Base-by-base conservation (phyloP, 371 early-diverging fungal genomes). In the Mucor irregularis region DNA sequence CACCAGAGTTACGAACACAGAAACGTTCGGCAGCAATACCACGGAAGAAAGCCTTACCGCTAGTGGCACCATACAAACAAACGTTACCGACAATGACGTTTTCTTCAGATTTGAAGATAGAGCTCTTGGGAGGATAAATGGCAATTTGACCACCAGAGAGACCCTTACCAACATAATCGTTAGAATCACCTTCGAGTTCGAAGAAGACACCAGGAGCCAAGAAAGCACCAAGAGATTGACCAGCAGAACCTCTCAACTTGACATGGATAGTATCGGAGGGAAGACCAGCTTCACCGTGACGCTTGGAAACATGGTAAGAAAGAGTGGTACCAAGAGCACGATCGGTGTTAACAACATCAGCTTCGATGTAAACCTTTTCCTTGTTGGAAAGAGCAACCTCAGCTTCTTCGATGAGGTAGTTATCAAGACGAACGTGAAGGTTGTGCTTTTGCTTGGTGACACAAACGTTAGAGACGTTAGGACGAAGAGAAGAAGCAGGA, bases 81-180 rank as follows among this genome's bases (percentile, higher is more conserved):
- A 95, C 96, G 68, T 98, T 98, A 55, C 98, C 98, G 26, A 94
- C 89, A 65, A 97, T 91, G 40, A 96, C 81, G 76, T 96, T 98
- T 25, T 91, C 78, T 64, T 89, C 88, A 14, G 93, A 79, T 61
- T 84, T 85, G 81, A 94, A 96, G 30, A 62, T 61, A 5, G 87
- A 79, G 49, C 62, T 64, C 80, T 87, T 90, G 47, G 95, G 95
- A 46, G 96, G 95, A 68, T 88, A 96, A 48, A 96, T 84, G 17
- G 91, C 85, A 26, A 98, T 71, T 56, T 76, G 80, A 46, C 97
- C 98, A 56, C 97, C 97, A 19, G 94, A 93, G 31, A 98, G 82
- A 55, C 98, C 98, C 82, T 98, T 98, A 60, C 98, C 98, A 38
- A 95, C 97, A 63, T 97, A 98, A 76, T 97, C 98, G 80, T 98